phyloP scores from a whole-genome alignment of 257 asterid genomes.

The Salvia miltiorrhiza region DNA sequence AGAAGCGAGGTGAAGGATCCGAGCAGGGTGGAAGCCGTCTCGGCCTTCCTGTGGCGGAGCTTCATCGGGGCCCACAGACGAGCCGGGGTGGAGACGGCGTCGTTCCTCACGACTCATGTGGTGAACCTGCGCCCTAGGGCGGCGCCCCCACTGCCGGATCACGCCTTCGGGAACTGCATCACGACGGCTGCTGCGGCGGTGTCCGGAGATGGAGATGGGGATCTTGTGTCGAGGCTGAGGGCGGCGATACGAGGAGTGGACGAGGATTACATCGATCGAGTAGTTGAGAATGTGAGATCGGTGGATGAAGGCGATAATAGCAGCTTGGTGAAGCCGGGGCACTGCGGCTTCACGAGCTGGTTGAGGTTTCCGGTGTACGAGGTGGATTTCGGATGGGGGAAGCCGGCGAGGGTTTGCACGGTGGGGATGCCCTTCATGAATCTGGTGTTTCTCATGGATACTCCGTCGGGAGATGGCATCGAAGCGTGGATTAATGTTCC shows the following conservation, averaged over 20 bases:
- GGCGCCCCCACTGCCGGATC: not conserved
- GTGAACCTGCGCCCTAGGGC: not conserved
- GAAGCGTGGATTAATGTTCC: not conserved
- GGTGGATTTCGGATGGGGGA: conserved; percentile 14
- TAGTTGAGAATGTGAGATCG: not conserved
- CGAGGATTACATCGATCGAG: not conserved
- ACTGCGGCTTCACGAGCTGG: not conserved
- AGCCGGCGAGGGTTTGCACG: conserved; percentile 1
- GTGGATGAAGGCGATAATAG: not conserved
- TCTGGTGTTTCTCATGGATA: not conserved
- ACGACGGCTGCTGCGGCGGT: not conserved
- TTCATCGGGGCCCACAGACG: not conserved
- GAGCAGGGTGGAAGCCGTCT: not conserved
- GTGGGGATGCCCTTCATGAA: not conserved
- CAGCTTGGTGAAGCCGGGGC: not conserved
- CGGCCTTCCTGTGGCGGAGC: not conserved
- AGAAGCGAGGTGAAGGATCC: not conserved
- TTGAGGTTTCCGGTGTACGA: conserved; percentile 6
- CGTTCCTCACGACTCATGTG: not conserved
- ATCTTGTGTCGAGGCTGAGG: not conserved
- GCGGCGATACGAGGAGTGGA: not conserved
- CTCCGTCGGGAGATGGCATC: not conserved
- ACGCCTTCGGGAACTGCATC: not conserved
- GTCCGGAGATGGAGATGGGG: not conserved
- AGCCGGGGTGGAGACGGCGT: not conserved